Percentiles rank a stretch among this genome's conserved stretches.
phyloP scores from a whole-genome alignment of 495 filamentous ascomycete species.

The Staphylotrichum tortipilum region DNA sequence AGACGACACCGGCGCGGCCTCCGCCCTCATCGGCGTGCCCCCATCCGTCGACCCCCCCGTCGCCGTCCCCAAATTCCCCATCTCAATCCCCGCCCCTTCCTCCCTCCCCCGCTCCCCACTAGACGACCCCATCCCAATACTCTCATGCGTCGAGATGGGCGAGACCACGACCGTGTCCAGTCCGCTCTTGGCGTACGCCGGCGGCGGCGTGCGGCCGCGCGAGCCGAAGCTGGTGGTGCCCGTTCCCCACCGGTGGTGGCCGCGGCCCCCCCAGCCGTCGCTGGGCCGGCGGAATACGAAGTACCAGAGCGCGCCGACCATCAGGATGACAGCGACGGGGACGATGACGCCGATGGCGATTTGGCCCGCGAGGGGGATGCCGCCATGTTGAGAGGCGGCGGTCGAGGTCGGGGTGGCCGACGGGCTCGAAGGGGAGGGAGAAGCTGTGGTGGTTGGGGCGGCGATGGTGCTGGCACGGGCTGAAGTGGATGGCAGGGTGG shows the following conservation, averaged over 20 bases:
- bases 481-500: too few relatives aligned
- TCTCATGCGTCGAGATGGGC: background rate
- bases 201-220: background rate
- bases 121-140: background rate
- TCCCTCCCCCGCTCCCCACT: background rate
- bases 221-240: background rate
- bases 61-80: background rate
- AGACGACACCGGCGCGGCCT: background rate
- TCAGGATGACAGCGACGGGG: constrained; percentile 1
- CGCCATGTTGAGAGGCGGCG: background rate
- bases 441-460: background rate
- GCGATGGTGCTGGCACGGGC: background rate
- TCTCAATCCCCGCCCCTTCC: background rate
- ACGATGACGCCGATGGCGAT: constrained; percentile 5
- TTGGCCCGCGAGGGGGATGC: constrained; percentile 1
- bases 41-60: background rate
- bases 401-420: background rate
- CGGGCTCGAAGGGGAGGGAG: background rate
- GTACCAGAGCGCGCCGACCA: constrained; percentile 3
- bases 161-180: background rate
- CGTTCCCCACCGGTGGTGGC: background rate
- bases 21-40: background rate
- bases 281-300: background rate
- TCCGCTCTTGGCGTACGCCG: background rate
- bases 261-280: background rate